phyloP scores from a whole-genome alignment of 805 yeast species.

The Metschnikowia orientalis region DNA sequence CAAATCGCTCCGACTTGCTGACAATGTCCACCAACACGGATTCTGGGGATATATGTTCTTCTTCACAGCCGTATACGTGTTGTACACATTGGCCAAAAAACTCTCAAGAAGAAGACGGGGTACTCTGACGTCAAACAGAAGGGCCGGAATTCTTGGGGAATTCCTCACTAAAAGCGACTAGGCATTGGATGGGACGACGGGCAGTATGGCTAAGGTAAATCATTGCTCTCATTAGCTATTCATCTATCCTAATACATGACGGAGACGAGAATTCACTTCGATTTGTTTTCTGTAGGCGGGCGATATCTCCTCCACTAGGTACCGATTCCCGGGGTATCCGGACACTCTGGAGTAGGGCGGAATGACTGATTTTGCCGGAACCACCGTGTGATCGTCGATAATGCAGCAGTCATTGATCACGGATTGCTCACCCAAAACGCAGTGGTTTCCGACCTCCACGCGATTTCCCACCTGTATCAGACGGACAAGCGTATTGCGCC shows the following conservation, averaged over 20 bases:
- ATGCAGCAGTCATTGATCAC: constrained; percentile 51
- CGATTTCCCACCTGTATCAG: constrained; percentile 46
- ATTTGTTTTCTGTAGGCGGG: constrained; percentile 33
- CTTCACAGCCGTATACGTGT: constrained; percentile 4
- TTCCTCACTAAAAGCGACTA: constrained; percentile 12
- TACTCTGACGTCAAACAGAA: background rate
- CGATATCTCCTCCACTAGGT: constrained; percentile 22
- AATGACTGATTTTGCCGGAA: constrained; percentile 43
- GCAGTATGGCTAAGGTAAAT: background rate
- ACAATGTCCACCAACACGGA: constrained; percentile 42
- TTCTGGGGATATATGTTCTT: constrained; percentile 37
- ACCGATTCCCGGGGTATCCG: constrained; percentile 35
- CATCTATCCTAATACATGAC: constrained; percentile 11
- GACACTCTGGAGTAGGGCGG: constrained; percentile 50
- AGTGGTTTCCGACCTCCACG: constrained; percentile 42
- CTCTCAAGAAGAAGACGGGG: constrained; percentile 4
- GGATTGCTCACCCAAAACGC: constrained; percentile 33
- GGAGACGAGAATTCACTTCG: constrained; percentile 31
- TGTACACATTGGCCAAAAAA: constrained; percentile 2
- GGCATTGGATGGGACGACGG: background rate
- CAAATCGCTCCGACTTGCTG: constrained; percentile 36
- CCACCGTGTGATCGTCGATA: constrained; percentile 35
- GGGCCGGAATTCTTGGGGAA: constrained; percentile 15
- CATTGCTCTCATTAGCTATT: no score
- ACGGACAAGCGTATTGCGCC: constrained; percentile 27